A percentile compares a stretch with the other conserved stretches of the same genome.
These are phyloP conservation scores for Zygoascus ofunaensis DNA, from an alignment of 805 yeast species.

Conservation along the genomic window DNA sequence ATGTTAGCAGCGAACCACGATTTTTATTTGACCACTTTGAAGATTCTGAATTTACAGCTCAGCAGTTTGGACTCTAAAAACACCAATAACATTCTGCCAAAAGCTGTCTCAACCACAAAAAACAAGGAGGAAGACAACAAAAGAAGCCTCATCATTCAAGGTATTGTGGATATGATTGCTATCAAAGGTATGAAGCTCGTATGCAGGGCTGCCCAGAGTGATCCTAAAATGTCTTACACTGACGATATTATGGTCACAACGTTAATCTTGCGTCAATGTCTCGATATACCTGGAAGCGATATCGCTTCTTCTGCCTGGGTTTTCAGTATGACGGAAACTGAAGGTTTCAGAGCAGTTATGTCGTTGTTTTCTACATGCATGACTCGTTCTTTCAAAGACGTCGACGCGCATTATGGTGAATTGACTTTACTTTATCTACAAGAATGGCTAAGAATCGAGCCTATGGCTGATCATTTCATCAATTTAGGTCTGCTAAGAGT, in stretches of 20 bases:
- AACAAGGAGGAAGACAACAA: slow-evolving; percentile 14
- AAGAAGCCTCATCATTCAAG: slow-evolving; percentile 20
- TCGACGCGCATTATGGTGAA: slow-evolving; percentile 63
- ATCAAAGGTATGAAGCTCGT: slow-evolving; percentile 57
- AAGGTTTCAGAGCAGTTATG: slow-evolving; percentile 52
- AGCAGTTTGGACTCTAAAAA: slow-evolving; percentile 5
- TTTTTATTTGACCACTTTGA: slow-evolving; percentile 22
- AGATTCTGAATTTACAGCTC: slow-evolving; percentile 18
- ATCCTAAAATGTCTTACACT: slow-evolving; percentile 40
- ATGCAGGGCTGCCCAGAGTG: slow-evolving; percentile 50
- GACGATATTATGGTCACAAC: slow-evolving; percentile 60
- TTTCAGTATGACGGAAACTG: slow-evolving; percentile 43
- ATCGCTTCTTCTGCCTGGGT: slow-evolving; percentile 36
- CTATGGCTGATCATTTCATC: slow-evolving; percentile 58
- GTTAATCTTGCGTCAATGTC: slow-evolving; percentile 52
- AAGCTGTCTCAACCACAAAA: slow-evolving; percentile 3
- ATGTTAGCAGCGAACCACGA: slow-evolving; percentile 24
- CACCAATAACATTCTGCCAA: not conserved
- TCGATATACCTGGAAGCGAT: slow-evolving; percentile 26
- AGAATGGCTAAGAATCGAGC: slow-evolving; percentile 53
- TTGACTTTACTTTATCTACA: slow-evolving; percentile 57
- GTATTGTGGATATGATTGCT: slow-evolving; percentile 52
- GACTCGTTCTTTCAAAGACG: slow-evolving; percentile 40
- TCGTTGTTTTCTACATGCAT: slow-evolving; percentile 64
- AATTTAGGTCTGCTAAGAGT: slow-evolving; percentile 56